Base-by-base conservation (phyloP, 768 basidiomycete species). In the Termitomyces heimii region DNA sequence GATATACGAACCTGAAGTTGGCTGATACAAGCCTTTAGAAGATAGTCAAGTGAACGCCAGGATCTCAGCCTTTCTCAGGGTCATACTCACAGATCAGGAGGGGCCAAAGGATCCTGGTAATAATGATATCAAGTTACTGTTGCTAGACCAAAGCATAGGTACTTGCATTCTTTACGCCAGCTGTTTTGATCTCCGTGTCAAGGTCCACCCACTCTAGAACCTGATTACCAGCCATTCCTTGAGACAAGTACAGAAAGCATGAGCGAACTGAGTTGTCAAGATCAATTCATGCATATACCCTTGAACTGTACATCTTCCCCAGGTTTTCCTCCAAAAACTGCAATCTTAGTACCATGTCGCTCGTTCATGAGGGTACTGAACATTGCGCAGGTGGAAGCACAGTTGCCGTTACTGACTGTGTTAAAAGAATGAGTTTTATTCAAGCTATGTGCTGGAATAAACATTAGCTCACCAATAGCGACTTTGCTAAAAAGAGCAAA, bases 341-440 rank as follows among this genome's bases (percentile, higher is more conserved):
- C 82, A 44, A 80, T 77, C 62, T 74, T 80, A 3, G 78, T 81
- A 9, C 73, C 64, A 62, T 83, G 80, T 13, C 74, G 68, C 65
- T 86, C 84, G 51, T 75, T 72, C 83, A 86, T 84, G 53, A 84
- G 65, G 2, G 82, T 84, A 55, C 76, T 80, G 65, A 85, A 85
- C 77, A 83, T 78, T 0, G 83, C 81, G 58, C 84, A 85, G 1
- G 84, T 85, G 5, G 82, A 83, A 7, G 83, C 83, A 59, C 83
- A 86, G 35, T 74, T 71, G 12, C 72, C 75, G 47, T 78, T 77
- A 62, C 62, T 71, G 42, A 77, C 77, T 77, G 44, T 20, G 16
- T 29, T 4, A n/a, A 44, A 48, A 26, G 16, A 24, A 48, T 31
- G 16, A 24, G 39, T 20, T 37, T 53, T 16, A 18, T 28, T 7